Percentiles rank a stretch among this genome's conserved stretches.
Evolutionary conservation across 176 grass and related monocot species (phyloP).

Genomic region (Melocanna baccifera): DNA sequence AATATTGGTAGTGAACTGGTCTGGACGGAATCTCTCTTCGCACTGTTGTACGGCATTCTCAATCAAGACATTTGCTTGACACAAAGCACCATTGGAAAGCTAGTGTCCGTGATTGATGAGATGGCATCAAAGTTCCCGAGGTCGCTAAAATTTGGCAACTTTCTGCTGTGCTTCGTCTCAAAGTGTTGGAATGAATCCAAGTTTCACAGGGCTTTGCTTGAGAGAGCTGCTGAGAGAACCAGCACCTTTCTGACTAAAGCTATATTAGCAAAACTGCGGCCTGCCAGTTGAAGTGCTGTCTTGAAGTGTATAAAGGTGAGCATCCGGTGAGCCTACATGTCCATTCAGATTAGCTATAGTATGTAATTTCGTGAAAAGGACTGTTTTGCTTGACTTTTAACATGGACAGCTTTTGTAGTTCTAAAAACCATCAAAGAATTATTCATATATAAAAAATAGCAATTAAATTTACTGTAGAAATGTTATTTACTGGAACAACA

Average conservation of each 20-base stretch:
- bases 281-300: constrained; percentile 27
- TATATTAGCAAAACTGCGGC: constrained; percentile 64
- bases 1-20: constrained; percentile 38
- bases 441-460: not conserved
- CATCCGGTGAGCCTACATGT: constrained; percentile 14
- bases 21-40: constrained; percentile 75
- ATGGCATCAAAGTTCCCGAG: constrained; percentile 42
- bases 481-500: not conserved
- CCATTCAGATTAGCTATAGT: constrained; percentile 1
- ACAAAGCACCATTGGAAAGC: constrained; percentile 39
- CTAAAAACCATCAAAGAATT: not conserved
- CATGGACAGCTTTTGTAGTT: not conserved
- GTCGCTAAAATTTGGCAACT: constrained; percentile 80
- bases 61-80: constrained; percentile 67
- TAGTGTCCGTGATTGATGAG: constrained; percentile 57
- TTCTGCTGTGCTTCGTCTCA: constrained; percentile 56
- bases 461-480: not conserved
- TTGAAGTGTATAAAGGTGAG: not conserved
- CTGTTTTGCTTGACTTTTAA: not conserved
- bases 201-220: constrained; percentile 49
- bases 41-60: constrained; percentile 68
- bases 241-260: constrained; percentile 73
- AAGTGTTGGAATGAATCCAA: constrained; percentile 52
- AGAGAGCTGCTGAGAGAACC: constrained; percentile 60
- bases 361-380: not conserved